Evolutionary conservation across 345 rosid species (phyloP), one percentile per base, ranked within the genome.

Genomic region (Rhodamnia argentea): DNA sequence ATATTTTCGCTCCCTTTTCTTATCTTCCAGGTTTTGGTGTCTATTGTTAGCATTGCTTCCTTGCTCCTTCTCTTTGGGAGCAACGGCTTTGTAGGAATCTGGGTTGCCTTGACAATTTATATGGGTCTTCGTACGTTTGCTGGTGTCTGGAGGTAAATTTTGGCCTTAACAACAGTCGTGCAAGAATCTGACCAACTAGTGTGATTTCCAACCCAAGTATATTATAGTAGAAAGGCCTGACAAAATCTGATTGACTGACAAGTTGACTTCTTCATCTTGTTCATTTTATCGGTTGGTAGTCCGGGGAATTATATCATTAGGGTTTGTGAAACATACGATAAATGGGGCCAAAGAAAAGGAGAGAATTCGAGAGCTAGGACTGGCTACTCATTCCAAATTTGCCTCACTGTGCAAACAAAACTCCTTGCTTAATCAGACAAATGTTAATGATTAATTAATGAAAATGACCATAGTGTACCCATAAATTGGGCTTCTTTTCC

Each of bases 31-130:
- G 93, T 94, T 22, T 54, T 93, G 70, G 98, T 97, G 86, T 95
- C 98, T 8, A 83, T 84, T 64, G 90, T 88, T 20, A 97, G 94
- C 93, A 90, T 97, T 82, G 94, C 81, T 53, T 87, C 94, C 13
- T 74, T 96, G 32, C 88, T 92, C 84, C 78, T 92, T 70, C 95
- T 97, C 78, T 92, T 91, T 1, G 93, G 93, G 88, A 86, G 90
- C 24, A 86, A 90, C 84, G 99, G 99, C 12, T 95, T 96, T 55
- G 70, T 95, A 26, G 99, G 99, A 59, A 94, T 97, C 29, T 97
- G 99, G 99, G 52, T 92, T 86, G 99, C 98, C 82, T 87, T 97
- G 76, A 93, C 99, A 47, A 93, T 97, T 42, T 97, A 93, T 85
- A 97, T 97, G 99, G 94, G 86, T 78, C 94, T 97, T 12, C 95